Percentiles rank a stretch among this genome's conserved stretches.
Evolutionary conservation across 176 grass and related monocot species (phyloP).

Genomic region (Calamus simplicifolius): DNA sequence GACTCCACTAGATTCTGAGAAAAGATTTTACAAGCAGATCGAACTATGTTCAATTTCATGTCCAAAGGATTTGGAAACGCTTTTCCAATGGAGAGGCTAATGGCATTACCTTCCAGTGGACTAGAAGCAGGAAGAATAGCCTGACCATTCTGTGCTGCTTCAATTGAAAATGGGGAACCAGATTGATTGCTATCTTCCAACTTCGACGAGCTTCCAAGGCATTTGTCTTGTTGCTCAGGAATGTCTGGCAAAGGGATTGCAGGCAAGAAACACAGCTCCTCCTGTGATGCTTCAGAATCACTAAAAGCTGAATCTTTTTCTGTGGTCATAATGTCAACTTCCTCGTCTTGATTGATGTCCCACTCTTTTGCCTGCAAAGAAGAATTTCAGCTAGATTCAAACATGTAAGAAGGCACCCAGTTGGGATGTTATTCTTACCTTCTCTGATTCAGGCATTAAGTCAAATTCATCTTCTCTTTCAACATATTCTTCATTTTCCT

Average conservation of each 20-base stretch:
- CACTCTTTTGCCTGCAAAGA: constrained; percentile 67
- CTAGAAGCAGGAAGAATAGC: constrained; percentile 53
- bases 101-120: constrained; percentile 56
- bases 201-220: constrained; percentile 72
- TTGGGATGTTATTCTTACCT: no score
- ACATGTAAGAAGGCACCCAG: background rate
- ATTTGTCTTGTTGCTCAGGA: constrained; percentile 80
- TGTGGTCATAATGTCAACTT: constrained; percentile 64
- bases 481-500: constrained; percentile 97
- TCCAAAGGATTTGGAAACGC: no score
- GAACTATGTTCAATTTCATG: no score
- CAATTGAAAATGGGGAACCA: constrained; percentile 70
- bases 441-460: constrained; percentile 12
- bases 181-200: constrained; percentile 92
- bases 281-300: constrained; percentile 47
- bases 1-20: no score
- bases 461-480: constrained; percentile 95
- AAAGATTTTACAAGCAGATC: no score
- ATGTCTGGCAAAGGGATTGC: constrained; percentile 67
- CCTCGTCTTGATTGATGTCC: constrained; percentile 60
- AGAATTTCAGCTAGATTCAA: constrained; percentile 16
- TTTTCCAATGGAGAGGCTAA: background rate
- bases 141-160: constrained; percentile 67
- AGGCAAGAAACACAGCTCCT: constrained; percentile 59
- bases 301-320: constrained; percentile 60